Evolutionary conservation across 2,329 filamentous ascomycete genomes (phyloP).

Genomic region (Fusarium nelsonii): DNA sequence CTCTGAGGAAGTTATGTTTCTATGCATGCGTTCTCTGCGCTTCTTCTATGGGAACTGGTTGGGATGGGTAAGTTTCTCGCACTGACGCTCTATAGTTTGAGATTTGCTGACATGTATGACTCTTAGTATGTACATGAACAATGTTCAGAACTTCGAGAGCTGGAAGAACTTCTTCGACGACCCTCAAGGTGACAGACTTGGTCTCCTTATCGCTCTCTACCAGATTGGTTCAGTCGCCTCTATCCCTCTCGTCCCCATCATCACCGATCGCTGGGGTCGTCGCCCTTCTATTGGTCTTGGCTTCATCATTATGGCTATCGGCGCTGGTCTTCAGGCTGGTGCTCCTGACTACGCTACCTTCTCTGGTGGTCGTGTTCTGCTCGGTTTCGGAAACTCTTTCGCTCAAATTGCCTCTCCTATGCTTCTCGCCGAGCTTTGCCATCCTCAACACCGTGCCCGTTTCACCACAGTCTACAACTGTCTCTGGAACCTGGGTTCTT

Average conservation of each 20-base stretch:
- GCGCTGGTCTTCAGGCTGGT: constrained; percentile 48
- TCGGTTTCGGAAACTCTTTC: constrained; percentile 75
- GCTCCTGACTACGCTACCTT: constrained; percentile 57
- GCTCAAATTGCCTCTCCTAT: constrained; percentile 73
- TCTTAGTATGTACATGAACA: constrained; percentile 62
- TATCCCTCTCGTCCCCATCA: constrained; percentile 60
- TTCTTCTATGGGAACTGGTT: constrained; percentile 36
- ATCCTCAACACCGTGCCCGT: constrained; percentile 76
- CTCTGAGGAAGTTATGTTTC: constrained; percentile 67
- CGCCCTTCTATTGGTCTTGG: constrained; percentile 58
- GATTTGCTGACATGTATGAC: constrained; percentile 67
- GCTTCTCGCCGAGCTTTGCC: constrained; percentile 74
- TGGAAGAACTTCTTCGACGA: constrained; percentile 64
- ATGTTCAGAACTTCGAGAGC: constrained; percentile 64
- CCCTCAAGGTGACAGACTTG: constrained; percentile 56
- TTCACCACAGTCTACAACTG: constrained; percentile 77
- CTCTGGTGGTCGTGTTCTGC: constrained; percentile 55
- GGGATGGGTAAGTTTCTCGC: constrained; percentile 55
- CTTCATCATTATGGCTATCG: constrained; percentile 59
- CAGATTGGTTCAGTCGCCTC: constrained; percentile 63
- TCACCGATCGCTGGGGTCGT: constrained; percentile 60
- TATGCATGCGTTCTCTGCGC: constrained; percentile 24
- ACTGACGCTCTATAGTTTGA: constrained; percentile 55
- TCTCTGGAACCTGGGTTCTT: constrained; percentile 72
- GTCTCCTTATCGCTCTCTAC: constrained; percentile 64